Percentiles rank a stretch among this genome's conserved stretches.
Evolutionary conservation across 2,329 filamentous ascomycete species (phyloP).

Genomic region (Fusarium pseudonygamai): DNA sequence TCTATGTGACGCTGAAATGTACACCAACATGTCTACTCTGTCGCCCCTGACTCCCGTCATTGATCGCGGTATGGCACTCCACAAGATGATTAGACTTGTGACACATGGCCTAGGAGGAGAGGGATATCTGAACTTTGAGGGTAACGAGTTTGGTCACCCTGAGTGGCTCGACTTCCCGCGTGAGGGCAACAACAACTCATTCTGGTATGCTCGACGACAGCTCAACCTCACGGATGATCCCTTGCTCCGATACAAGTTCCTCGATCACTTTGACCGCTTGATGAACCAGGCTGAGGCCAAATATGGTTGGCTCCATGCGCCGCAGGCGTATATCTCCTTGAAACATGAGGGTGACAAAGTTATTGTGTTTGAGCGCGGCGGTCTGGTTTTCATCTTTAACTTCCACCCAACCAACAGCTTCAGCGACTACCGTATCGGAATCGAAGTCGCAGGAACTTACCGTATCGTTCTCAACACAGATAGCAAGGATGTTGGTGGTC

Average conservation of each 20-base stretch:
- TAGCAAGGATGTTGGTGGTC: conserved; percentile 78
- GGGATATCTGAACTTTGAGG: conserved; percentile 98
- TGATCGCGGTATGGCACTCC: conserved; percentile 87
- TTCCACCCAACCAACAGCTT: conserved; percentile 88
- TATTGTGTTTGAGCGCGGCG: conserved; percentile 92
- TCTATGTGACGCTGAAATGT: conserved; percentile 96
- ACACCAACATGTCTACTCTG: conserved; percentile 94
- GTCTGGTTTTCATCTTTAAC: conserved; percentile 94
- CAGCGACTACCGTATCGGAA: conserved; percentile 89
- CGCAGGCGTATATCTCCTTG: conserved; percentile 90
- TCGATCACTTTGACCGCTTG: conserved; percentile 91
- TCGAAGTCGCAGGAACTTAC: conserved; percentile 88
- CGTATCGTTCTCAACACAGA: conserved; percentile 87
- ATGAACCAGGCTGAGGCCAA: conserved; percentile 91
- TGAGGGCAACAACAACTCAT: conserved; percentile 90
- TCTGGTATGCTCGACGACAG: conserved; percentile 93
- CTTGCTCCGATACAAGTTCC: conserved; percentile 86
- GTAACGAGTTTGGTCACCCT: conserved; percentile 98
- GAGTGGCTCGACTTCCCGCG: conserved; percentile 99
- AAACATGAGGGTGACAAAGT: conserved; percentile 96
- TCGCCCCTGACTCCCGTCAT: conserved; percentile 88
- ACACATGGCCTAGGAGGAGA: conserved; percentile 93
- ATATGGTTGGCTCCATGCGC: conserved; percentile 87
- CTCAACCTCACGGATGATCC: conserved; percentile 90
- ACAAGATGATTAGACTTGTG: conserved; percentile 97